These are phyloP conservation scores for Xylariaceae sp. DNA, from an alignment of 2,329 filamentous ascomycete species.

Conservation along the genomic window DNA sequence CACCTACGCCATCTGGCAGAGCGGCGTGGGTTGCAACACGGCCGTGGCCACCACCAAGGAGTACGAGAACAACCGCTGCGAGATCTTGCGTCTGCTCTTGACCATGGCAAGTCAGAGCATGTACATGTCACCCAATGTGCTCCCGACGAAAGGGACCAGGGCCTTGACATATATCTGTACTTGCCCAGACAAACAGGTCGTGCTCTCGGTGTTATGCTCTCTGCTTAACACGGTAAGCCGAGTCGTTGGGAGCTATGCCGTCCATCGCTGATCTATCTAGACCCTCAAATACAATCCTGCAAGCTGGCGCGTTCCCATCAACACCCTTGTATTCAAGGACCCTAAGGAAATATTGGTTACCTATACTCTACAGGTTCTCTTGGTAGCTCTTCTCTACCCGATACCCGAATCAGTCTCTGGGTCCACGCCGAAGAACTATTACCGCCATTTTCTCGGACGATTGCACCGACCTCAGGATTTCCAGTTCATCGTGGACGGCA, in stretches of 20 bases:
- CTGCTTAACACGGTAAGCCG: slow-evolving; percentile 78
- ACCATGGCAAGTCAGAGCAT: slow-evolving; percentile 85
- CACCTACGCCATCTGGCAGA: slow-evolving; percentile 95
- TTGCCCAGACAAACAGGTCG: slow-evolving; percentile 82
- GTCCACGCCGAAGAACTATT: slow-evolving; percentile 75
- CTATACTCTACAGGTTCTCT: slow-evolving; percentile 84
- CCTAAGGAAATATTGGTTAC: slow-evolving; percentile 85
- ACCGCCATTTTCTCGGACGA: slow-evolving; percentile 83
- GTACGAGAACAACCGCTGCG: slow-evolving; percentile 85
- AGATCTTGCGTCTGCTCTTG: slow-evolving; percentile 78
- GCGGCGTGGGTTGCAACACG: slow-evolving; percentile 90
- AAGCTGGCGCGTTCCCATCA: slow-evolving; percentile 89
- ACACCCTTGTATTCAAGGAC: slow-evolving; percentile 85
- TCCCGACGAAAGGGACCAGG: slow-evolving; percentile 76
- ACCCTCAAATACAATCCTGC: slow-evolving; percentile 94
- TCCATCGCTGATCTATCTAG: slow-evolving; percentile 33
- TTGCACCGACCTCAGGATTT: slow-evolving; percentile 93
- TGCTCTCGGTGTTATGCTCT: slow-evolving; percentile 85
- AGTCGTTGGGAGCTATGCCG: background rate
- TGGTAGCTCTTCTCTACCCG: slow-evolving; percentile 78
- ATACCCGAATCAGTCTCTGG: slow-evolving; percentile 68
- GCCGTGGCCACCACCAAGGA: slow-evolving; percentile 84
- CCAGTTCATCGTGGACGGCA: slow-evolving; percentile 92
- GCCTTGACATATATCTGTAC: slow-evolving; percentile 85
- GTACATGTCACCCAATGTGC: slow-evolving; percentile 74